Evolutionary conservation across 2,329 filamentous ascomycete species (phyloP).

Genomic region (Verticillium alfalfae): DNA sequence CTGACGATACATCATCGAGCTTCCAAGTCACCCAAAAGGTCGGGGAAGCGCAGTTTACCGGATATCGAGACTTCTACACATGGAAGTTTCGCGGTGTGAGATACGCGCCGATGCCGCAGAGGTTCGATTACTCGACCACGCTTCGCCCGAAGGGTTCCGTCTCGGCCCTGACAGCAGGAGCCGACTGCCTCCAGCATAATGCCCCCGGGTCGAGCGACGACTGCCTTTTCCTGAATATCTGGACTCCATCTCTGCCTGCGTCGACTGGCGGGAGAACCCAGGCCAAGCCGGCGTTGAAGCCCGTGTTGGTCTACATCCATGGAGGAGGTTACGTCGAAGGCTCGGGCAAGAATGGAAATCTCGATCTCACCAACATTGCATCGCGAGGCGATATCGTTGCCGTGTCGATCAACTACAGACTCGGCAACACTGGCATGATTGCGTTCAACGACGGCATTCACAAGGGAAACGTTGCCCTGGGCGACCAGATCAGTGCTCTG

Average conservation of each 20-base stretch:
- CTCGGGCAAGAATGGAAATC: conserved; percentile 34
- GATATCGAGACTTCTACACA: background rate
- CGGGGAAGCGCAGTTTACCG: background rate
- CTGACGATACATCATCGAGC: background rate
- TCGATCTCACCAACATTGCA: conserved; percentile 37
- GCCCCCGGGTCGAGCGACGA: conserved; percentile 28
- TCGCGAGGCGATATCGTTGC: conserved; percentile 43
- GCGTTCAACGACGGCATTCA: conserved; percentile 41
- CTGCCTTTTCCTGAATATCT: conserved; percentile 43
- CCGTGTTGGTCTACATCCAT: conserved; percentile 31
- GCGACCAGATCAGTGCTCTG: conserved; percentile 42
- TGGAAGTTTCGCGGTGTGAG: conserved; percentile 1
- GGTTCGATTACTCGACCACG: background rate
- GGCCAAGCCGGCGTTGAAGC: background rate
- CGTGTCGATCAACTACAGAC: conserved; percentile 55
- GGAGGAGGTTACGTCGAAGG: conserved; percentile 35
- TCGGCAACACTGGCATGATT: conserved; percentile 52
- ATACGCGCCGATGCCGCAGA: background rate
- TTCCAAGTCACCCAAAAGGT: background rate
- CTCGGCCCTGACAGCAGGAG: background rate
- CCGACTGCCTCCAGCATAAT: background rate
- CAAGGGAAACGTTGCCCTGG: conserved; percentile 43
- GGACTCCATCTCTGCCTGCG: conserved; percentile 26
- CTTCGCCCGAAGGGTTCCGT: background rate
- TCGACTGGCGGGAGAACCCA: background rate